These are phyloP conservation scores for Hypholoma sublateritium DNA, from an alignment of 768 basidiomycete species.

Conservation along the genomic window DNA sequence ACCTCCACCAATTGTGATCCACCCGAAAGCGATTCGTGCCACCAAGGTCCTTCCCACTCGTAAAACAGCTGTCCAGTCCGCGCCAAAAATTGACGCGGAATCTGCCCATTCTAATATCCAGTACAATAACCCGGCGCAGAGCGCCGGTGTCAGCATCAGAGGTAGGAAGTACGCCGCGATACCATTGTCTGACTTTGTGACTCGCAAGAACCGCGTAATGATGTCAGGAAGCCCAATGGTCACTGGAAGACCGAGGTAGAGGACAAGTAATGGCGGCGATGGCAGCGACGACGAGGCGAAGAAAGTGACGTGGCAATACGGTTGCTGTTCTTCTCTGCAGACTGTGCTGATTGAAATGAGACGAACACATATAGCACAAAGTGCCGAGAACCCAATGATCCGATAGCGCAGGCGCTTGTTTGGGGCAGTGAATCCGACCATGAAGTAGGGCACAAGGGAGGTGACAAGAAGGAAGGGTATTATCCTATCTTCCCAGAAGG, in stretches of 20 bases:
- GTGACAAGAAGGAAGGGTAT: slow-evolving; percentile 72
- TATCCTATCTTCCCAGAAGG: slow-evolving; percentile 94
- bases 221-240: slow-evolving; percentile 56
- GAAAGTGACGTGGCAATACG: slow-evolving; percentile 88
- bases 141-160: slow-evolving; percentile 52
- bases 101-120: slow-evolving; percentile 88
- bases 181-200: slow-evolving; percentile 75
- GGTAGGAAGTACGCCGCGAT: slow-evolving; percentile 66
- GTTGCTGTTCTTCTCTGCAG: slow-evolving; percentile 93
- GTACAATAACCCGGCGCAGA: slow-evolving; percentile 59
- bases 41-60: slow-evolving; percentile 58
- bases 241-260: slow-evolving; percentile 56
- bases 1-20: slow-evolving; percentile 52
- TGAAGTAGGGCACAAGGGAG: slow-evolving; percentile 58
- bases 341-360: slow-evolving; percentile 82
- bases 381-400: slow-evolving; percentile 68
- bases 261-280: slow-evolving; percentile 57
- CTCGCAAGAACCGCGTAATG: slow-evolving; percentile 55
- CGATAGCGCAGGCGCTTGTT: slow-evolving; percentile 68
- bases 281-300: slow-evolving; percentile 73
- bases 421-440: slow-evolving; percentile 67
- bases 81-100: slow-evolving; percentile 45
- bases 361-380: slow-evolving; percentile 69
- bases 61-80: slow-evolving; percentile 41
- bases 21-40: slow-evolving; percentile 54